These are phyloP conservation scores for Fusarium nodosum DNA, from an alignment of 2,329 filamentous ascomycete species.

Conservation along the genomic window DNA sequence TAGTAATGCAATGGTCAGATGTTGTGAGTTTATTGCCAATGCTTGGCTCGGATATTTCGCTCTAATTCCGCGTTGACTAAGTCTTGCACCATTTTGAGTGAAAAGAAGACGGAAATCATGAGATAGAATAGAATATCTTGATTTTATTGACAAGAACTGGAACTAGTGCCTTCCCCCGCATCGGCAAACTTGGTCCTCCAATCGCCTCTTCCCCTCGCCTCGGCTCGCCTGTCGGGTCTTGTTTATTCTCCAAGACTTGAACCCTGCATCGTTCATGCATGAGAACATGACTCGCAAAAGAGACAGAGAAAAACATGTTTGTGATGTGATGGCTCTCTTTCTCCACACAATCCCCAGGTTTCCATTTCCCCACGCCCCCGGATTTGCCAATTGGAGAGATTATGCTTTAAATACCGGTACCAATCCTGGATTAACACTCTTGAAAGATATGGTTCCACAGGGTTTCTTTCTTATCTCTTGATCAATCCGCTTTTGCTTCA, in stretches of 20 bases:
- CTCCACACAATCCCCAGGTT: constrained; percentile 44
- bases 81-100: constrained; percentile 1
- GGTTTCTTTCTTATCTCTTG: background rate
- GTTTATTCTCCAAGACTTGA: constrained; percentile 27
- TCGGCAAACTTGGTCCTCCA: constrained; percentile 22
- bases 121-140: constrained; percentile 15
- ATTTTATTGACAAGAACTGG: constrained; percentile 10
- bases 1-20: background rate
- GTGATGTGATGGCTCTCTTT: constrained; percentile 29
- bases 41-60: background rate
- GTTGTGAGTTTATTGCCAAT: background rate
- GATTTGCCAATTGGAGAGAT: constrained; percentile 35
- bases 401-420: constrained; percentile 8
- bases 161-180: constrained; percentile 17
- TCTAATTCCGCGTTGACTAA: background rate
- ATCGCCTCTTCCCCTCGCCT: constrained; percentile 45
- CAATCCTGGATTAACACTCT: background rate
- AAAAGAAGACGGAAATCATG: constrained; percentile 2
- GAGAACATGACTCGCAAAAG: constrained; percentile 7
- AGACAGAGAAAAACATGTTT: constrained; percentile 29
- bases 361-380: constrained; percentile 45
- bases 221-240: constrained; percentile 50
- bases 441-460: constrained; percentile 9
- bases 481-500: background rate
- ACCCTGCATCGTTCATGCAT: constrained; percentile 15